These are phyloP conservation scores for Nitzschia sp. DNA, from an alignment of 108 stramenopile species.

Conservation along the genomic window DNA sequence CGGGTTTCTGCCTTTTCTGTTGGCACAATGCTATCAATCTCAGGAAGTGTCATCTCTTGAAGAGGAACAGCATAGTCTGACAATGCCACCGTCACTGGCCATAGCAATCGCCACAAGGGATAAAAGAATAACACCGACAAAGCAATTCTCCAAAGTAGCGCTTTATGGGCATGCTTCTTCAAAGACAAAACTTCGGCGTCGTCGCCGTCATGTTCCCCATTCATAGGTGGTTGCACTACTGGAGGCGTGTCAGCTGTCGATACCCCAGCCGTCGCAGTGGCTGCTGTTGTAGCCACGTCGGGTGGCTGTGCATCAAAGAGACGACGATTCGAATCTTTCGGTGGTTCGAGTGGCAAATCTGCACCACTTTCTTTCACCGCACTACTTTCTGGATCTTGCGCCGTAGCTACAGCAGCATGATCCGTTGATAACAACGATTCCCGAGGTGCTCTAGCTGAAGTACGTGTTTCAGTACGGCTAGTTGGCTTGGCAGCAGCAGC, in stretches of 20 bases:
- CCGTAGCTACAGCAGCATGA: slow-evolving; percentile 8
- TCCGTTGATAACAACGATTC: slow-evolving; percentile 7
- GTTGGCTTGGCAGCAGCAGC: not conserved
- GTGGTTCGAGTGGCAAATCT: not conserved
- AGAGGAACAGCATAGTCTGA: slow-evolving; percentile 1
- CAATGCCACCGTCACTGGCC: not conserved
- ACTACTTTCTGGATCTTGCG: slow-evolving; percentile 7
- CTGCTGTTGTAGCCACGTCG: not conserved
- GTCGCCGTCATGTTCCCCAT: too few relatives aligned
- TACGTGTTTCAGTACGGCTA: not conserved
- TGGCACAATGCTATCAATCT: not conserved
- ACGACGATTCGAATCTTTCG: slow-evolving; percentile 19
- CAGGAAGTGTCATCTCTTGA: not conserved
- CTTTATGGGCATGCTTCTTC: too few relatives aligned
- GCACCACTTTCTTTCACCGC: too few relatives aligned
- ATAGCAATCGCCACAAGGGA: not conserved
- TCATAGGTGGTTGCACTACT: too few relatives aligned
- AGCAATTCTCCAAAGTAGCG: not conserved
- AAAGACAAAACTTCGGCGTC: too few relatives aligned
- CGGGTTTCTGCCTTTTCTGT: not conserved
- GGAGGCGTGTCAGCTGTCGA: too few relatives aligned
- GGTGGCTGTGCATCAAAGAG: slow-evolving; percentile 5
- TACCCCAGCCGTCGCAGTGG: too few relatives aligned
- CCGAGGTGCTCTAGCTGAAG: not conserved
- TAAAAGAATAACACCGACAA: not conserved